Conservation (phyloP, 306 rosid species). For the Castanospermum australe region DNA sequence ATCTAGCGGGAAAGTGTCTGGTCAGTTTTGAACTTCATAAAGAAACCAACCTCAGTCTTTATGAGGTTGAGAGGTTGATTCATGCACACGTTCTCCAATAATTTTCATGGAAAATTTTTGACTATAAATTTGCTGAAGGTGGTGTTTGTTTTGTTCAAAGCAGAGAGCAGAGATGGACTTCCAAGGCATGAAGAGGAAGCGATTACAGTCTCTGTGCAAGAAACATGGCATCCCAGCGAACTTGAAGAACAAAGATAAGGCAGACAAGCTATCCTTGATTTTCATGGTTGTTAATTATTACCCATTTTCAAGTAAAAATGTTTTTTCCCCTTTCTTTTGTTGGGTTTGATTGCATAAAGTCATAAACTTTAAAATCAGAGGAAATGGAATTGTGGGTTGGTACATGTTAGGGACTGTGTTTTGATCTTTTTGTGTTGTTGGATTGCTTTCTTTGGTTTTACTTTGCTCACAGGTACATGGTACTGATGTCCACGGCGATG, state of each 20-base stretch:
- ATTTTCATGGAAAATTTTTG: too few species aligned
- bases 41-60: background rate
- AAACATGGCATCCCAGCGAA: slow-evolving; percentile 52
- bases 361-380: too few species aligned
- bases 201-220: slow-evolving; percentile 47
- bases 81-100: too few species aligned
- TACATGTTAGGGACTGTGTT: background rate
- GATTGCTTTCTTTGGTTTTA: background rate
- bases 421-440: background rate
- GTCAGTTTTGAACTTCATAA: background rate
- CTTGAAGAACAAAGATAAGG: slow-evolving; percentile 46
- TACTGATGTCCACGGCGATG: background rate
- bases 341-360: too few species aligned
- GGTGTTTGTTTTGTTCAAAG: too few species aligned
- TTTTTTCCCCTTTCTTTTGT: background rate
- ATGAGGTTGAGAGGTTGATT: too few species aligned
- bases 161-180: slow-evolving; percentile 34
- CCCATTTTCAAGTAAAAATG: background rate
- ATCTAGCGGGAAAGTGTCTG: background rate
- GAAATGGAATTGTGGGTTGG: too few species aligned
- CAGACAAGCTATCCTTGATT: slow-evolving; percentile 31
- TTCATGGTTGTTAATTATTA: slow-evolving; percentile 26
- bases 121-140: too few species aligned
- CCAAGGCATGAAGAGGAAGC: slow-evolving; percentile 47
- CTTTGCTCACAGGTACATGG: background rate